Evolutionary conservation across 2,329 filamentous ascomycete species (phyloP), one percentile per base, ranked within the genome.

Genomic region (Leptosphaerulina australis): DNA sequence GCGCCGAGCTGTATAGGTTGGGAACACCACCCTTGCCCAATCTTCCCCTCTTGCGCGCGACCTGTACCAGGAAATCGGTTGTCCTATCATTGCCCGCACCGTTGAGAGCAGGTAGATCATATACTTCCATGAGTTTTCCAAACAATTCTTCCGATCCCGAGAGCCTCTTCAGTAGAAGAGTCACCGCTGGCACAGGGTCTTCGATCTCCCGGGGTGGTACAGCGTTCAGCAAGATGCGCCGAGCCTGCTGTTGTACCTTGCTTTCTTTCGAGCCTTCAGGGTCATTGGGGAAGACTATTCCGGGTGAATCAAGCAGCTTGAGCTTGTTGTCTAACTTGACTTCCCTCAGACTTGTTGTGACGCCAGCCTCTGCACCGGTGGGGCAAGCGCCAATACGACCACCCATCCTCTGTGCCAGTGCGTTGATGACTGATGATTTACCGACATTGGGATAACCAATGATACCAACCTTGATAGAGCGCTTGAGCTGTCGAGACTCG

Each of bases 371-470:
- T 22, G 92, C 91, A 53, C 92, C 92, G 1, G 90, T 88, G 1
- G 92, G 92, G 72, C 91, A 96, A 33, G 90, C 88, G 26, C 81
- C 80, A 61, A 82, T 79, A 66, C 83, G 85, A 48, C 85, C 82
- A 59, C 87, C 84, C 62, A 96, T 79, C 28, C 90, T 84, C 28
- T 88, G 86, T 15, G 91, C 88, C 47, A 97, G 85, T 12, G 91
- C 90, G 73, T 97, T 97, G 81, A 97, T 96, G 66, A 97, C 91
- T 40, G 91, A 96, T 21, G 91, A 96, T 79, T 97, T 97, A 70
- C 92, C 92, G 52, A 96, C 92, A 71, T 97, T 97, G 64, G 92
- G 92, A 73, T 96, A 97, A 21, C 92, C 92, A 63, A 97, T 95
- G 55, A 97, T 90, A 59, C 92, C 92, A 53, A 97, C 92, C 15